Percentiles rank a stretch among this genome's conserved stretches.
Evolutionary conservation across 805 yeast species (phyloP).

Genomic region (Torulaspora microellipsoides): DNA sequence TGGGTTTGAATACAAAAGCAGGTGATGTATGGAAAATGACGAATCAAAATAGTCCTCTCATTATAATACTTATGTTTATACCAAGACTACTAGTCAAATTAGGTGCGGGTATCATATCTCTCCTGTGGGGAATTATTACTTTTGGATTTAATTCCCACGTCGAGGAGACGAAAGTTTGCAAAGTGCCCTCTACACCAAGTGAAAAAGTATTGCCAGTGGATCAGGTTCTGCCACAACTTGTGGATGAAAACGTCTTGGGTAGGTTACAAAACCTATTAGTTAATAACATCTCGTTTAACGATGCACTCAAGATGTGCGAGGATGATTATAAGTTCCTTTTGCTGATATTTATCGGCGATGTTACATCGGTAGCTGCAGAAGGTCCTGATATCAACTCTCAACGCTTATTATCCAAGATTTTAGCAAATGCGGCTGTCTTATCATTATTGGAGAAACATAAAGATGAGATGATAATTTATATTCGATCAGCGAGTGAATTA

Average conservation of each 20-base stretch:
- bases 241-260: slow-evolving; percentile 8
- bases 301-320: slow-evolving; percentile 39
- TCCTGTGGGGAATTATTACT: slow-evolving; percentile 21
- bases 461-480: slow-evolving; percentile 52
- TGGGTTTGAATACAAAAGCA: slow-evolving; percentile 21
- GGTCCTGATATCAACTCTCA: slow-evolving; percentile 32
- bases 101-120: slow-evolving; percentile 17
- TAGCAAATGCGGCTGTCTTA: slow-evolving; percentile 44
- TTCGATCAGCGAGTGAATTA: slow-evolving; percentile 57
- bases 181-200: slow-evolving; percentile 22
- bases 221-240: slow-evolving; percentile 8
- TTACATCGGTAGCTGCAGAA: slow-evolving; percentile 21
- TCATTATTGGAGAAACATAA: slow-evolving; percentile 33
- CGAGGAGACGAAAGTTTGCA: slow-evolving; percentile 10
- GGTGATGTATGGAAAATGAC: slow-evolving; percentile 8
- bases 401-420: slow-evolving; percentile 41
- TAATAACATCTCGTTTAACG: slow-evolving; percentile 37
- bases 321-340: slow-evolving; percentile 47
- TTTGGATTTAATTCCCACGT: slow-evolving; percentile 18
- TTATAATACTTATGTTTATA: slow-evolving; percentile 50
- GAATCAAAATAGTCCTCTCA: slow-evolving; percentile 32
- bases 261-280: slow-evolving; percentile 10
- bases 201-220: slow-evolving; percentile 13
- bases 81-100: slow-evolving; percentile 43
- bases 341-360: slow-evolving; percentile 47